Conservation (phyloP, 1,284 basidiomycete genomes). For the Ustilago cynodontis region DNA sequence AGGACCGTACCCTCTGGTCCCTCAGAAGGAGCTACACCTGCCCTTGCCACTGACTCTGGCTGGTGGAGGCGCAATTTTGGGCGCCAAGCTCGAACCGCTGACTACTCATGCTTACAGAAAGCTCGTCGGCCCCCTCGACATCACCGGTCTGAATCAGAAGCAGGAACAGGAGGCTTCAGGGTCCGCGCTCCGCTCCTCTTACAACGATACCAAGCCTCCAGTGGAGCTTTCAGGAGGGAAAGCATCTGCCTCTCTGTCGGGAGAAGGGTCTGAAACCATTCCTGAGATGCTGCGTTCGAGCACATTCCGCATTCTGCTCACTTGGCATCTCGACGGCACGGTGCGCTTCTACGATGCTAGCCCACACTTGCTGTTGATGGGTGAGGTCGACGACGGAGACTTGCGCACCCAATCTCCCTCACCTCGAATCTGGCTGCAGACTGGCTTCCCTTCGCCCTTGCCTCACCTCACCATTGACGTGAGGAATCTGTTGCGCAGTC, state of each 20-base stretch:
- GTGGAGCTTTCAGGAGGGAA: slow-evolving; percentile 53
- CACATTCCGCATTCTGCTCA: slow-evolving; percentile 56
- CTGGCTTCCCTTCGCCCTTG: slow-evolving; percentile 60
- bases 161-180: slow-evolving; percentile 35
- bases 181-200: slow-evolving; percentile 27
- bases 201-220: slow-evolving; percentile 25
- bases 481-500: slow-evolving; percentile 37
- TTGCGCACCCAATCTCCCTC: slow-evolving; percentile 17
- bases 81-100: slow-evolving; percentile 49
- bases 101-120: slow-evolving; percentile 57
- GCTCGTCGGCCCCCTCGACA: slow-evolving; percentile 45
- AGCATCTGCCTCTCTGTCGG: slow-evolving; percentile 38
- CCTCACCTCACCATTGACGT: slow-evolving; percentile 61
- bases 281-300: slow-evolving; percentile 30
- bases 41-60: slow-evolving; percentile 58
- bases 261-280: slow-evolving; percentile 34
- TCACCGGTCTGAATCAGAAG: slow-evolving; percentile 45
- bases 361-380: slow-evolving; percentile 62
- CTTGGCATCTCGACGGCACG: slow-evolving; percentile 67
- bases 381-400: slow-evolving; percentile 38
- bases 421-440: slow-evolving; percentile 41
- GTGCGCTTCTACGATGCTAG: slow-evolving; percentile 65
- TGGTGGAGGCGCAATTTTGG: slow-evolving; percentile 61
- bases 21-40: slow-evolving; percentile 50
- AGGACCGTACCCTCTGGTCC: background rate